Evolutionary conservation across 257 asterid species (phyloP).

Genomic region (Fraxinus quadrangulata): DNA sequence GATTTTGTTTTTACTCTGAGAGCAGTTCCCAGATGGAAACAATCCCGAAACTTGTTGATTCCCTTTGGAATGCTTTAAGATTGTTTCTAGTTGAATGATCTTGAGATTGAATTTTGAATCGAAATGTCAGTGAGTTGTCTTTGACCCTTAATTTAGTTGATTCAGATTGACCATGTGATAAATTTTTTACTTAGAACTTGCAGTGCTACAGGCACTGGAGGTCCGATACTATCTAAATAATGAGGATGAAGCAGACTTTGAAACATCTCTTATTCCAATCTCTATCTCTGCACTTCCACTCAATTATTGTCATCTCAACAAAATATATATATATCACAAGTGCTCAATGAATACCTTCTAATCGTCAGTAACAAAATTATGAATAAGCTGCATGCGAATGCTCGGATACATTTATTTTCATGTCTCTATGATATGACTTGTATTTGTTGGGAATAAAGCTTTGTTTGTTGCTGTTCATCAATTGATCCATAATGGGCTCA

Average conservation of each 20-base stretch:
- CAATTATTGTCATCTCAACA: background rate
- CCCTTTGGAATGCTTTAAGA: background rate
- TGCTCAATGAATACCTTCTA: background rate
- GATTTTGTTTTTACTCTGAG: background rate
- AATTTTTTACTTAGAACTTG: background rate
- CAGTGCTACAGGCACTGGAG: background rate
- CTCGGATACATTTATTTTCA: background rate
- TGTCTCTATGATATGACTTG: background rate
- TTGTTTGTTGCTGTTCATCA: background rate
- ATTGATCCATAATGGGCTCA: background rate
- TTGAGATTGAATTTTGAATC: background rate
- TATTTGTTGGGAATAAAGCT: background rate
- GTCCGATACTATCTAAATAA: background rate
- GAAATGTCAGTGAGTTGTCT: background rate
- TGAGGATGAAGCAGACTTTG: background rate
- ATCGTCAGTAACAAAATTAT: background rate
- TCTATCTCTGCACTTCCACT: background rate
- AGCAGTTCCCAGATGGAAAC: background rate
- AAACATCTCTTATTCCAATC: background rate
- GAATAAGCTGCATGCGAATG: background rate
- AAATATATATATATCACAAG: background rate
- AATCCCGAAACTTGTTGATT: background rate
- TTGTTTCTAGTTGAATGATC: background rate
- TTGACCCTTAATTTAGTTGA: no score
- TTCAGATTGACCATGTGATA: background rate